These are phyloP conservation scores for Kwoniella dendrophila DNA, from an alignment of 768 basidiomycete species.

Conservation along the genomic window DNA sequence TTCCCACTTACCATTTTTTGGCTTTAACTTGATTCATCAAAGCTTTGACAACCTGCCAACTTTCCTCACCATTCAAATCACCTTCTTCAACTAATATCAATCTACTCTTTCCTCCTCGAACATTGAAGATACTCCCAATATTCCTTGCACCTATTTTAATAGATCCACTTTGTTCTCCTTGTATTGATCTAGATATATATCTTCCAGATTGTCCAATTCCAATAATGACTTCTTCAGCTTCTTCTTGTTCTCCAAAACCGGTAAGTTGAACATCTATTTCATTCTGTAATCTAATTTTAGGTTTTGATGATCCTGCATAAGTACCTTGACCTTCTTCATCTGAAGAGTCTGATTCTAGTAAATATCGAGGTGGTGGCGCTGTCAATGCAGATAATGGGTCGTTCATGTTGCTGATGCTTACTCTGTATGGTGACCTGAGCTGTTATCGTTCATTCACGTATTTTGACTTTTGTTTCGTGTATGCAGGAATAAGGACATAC, in stretches of 20 bases:
- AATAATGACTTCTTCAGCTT: slow-evolving; percentile 23
- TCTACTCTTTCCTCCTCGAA: background rate
- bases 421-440: background rate
- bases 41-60: slow-evolving; percentile 14
- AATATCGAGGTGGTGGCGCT: slow-evolving; percentile 46
- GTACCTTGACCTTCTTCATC: slow-evolving; percentile 50
- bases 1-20: slow-evolving; percentile 18
- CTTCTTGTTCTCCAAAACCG: background rate
- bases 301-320: slow-evolving; percentile 27
- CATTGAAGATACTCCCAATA: background rate
- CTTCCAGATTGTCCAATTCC: slow-evolving; percentile 39
- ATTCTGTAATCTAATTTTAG: slow-evolving; percentile 13
- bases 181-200: slow-evolving; percentile 21
- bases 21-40: slow-evolving; percentile 21
- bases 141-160: slow-evolving; percentile 4
- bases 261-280: background rate
- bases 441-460: background rate
- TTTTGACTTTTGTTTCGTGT: background rate
- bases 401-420: slow-evolving; percentile 45
- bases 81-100: slow-evolving; percentile 5
- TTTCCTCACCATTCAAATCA: slow-evolving; percentile 15
- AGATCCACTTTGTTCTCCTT: background rate
- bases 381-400: slow-evolving; percentile 39
- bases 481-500: too few species aligned
- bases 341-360: slow-evolving; percentile 51